Conservation (phyloP, 2,329 filamentous ascomycete species). For the Pseudogymnoascus sp. region DNA sequence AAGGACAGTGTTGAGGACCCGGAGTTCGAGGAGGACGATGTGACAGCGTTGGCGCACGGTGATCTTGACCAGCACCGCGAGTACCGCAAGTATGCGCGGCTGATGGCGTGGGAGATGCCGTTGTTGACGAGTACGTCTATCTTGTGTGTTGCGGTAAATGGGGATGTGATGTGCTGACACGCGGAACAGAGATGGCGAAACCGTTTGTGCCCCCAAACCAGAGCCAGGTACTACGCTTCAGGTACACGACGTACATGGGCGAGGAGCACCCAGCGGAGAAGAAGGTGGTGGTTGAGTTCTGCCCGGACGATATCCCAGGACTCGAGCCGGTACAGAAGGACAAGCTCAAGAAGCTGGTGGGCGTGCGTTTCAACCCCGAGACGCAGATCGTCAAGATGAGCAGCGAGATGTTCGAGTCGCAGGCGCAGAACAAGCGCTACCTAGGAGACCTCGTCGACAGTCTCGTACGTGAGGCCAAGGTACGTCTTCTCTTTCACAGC, state of each 20-base stretch:
- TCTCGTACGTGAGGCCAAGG: constrained; percentile 68
- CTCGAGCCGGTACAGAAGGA: constrained; percentile 60
- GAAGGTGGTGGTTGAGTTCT: constrained; percentile 93
- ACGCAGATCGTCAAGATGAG: constrained; percentile 80
- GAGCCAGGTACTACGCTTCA: constrained; percentile 75
- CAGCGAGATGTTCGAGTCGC: constrained; percentile 79
- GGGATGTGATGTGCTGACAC: constrained; percentile 15
- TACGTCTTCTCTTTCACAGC: constrained; percentile 27
- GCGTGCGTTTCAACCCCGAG: constrained; percentile 79
- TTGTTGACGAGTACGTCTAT: constrained; percentile 69
- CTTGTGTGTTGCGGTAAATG: constrained; percentile 5
- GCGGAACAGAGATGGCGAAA: constrained; percentile 64
- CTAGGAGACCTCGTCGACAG: constrained; percentile 70
- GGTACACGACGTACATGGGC: constrained; percentile 94
- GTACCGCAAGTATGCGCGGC: constrained; percentile 76
- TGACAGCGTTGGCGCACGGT: constrained; percentile 73
- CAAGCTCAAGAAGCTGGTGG: constrained; percentile 84
- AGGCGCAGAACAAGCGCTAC: constrained; percentile 96
- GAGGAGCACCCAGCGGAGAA: constrained; percentile 84
- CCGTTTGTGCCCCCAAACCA: constrained; percentile 66
- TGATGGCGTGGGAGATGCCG: constrained; percentile 94
- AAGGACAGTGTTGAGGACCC: constrained; percentile 23
- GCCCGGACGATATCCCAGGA: constrained; percentile 60
- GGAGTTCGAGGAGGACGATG: constrained; percentile 72
- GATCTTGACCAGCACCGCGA: constrained; percentile 87